Conservation (phyloP, 306 rosid genomes). For the Boehmeria nivea region DNA sequence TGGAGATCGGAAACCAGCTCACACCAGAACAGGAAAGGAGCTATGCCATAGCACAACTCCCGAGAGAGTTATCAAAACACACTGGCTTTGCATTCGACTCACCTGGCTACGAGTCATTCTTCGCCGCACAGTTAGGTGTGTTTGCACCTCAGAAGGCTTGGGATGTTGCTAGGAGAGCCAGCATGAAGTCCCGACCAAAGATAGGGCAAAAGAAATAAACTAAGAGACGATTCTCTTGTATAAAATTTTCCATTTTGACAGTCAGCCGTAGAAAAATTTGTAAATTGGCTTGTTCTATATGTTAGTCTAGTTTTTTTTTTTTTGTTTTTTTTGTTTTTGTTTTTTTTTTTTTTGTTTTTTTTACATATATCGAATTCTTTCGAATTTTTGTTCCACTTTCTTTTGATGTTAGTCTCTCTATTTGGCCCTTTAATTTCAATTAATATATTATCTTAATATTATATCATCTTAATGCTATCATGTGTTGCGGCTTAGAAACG, state of each 20-base stretch:
- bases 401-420: neutral
- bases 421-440: no score
- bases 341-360: neutral
- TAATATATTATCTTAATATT: no score
- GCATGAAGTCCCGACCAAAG: constrained; percentile 58
- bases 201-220: constrained; percentile 38
- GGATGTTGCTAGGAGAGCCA: constrained; percentile 98
- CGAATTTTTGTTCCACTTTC: constrained; percentile 20
- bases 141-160: constrained; percentile 84
- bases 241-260: constrained; percentile 33
- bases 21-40: constrained; percentile 73
- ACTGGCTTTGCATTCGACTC: constrained; percentile 96
- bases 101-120: constrained; percentile 90
- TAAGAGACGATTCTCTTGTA: constrained; percentile 39
- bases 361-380: constrained; percentile 4
- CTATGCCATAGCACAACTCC: constrained; percentile 75
- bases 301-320: constrained; percentile 5
- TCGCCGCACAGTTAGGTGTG: constrained; percentile 74
- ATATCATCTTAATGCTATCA: no score
- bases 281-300: no score
- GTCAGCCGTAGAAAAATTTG: constrained; percentile 42
- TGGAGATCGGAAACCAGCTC: constrained; percentile 61
- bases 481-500: no score
- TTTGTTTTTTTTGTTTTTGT: no score
- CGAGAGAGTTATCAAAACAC: constrained; percentile 69